Evolutionary conservation across 148 eudicot genomes (phyloP).

Genomic region (Amaranthus cruentus): DNA sequence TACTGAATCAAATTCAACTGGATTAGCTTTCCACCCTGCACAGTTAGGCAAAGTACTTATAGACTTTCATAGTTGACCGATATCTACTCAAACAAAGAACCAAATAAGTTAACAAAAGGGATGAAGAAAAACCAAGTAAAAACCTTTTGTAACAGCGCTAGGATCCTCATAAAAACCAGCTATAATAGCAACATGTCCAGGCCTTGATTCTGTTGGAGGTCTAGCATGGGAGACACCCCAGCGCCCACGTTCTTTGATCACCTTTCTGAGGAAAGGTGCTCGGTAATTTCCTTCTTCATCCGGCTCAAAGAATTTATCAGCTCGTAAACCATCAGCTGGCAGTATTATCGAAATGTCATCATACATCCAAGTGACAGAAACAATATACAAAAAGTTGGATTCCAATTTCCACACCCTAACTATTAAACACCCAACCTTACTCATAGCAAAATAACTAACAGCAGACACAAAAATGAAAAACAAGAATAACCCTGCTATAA

Average conservation of each 20-base stretch:
- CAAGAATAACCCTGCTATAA: not conserved
- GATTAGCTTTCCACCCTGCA: slow-evolving; percentile 98
- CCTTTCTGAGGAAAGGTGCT: slow-evolving; percentile 86
- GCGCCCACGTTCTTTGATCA: slow-evolving; percentile 76
- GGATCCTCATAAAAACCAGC: slow-evolving; percentile 99
- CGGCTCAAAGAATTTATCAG: slow-evolving; percentile 91
- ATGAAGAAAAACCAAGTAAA: slow-evolving; percentile 5
- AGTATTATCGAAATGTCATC: slow-evolving; percentile 16
- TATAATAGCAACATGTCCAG: slow-evolving; percentile 94
- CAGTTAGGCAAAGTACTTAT: not conserved
- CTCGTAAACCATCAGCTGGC: slow-evolving; percentile 96
- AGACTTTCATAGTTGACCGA: not conserved
- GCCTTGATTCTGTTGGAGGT: slow-evolving; percentile 98
- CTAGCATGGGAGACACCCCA: slow-evolving; percentile 99
- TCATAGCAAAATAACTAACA: not conserved
- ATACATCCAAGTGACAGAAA: not conserved
- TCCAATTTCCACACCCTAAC: not conserved
- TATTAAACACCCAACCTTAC: not conserved
- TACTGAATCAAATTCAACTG: slow-evolving; percentile 97
- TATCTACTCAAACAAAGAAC: not conserved
- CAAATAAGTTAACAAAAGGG: not conserved
- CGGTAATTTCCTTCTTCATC: slow-evolving; percentile 75
- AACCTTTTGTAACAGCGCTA: slow-evolving; percentile 97
- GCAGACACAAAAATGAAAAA: not conserved
- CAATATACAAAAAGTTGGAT: too few species aligned